A percentile compares a stretch with the other conserved stretches of the same genome.
These are phyloP conservation scores for Plasmodium ovale DNA, from an alignment of 169 alveolate genomes.

Conservation along the genomic window DNA sequence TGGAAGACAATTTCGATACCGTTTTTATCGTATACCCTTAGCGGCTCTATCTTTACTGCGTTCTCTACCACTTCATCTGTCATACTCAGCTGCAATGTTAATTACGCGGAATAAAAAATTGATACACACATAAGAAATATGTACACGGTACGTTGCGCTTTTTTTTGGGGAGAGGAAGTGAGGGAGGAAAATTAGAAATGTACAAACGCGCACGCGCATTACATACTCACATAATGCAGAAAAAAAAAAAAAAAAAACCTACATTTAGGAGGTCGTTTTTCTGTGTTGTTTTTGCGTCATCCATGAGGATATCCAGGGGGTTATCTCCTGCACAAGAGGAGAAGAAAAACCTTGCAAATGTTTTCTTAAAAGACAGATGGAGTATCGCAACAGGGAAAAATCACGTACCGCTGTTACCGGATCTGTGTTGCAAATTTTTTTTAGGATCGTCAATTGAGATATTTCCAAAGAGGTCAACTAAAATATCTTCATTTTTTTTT, in stretches of 20 bases:
- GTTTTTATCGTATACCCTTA: slow-evolving; percentile 67
- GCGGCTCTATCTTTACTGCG: slow-evolving; percentile 26
- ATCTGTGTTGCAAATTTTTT: slow-evolving; percentile 4
- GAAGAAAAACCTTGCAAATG: slow-evolving; percentile 2
- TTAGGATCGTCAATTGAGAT: slow-evolving; percentile 62
- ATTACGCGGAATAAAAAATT: neutral
- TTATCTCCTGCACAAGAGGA: slow-evolving; percentile 16
- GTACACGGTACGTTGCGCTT: neutral
- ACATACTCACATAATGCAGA: too few species aligned
- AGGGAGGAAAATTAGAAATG: too few species aligned
- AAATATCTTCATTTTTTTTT: slow-evolving; percentile 76
- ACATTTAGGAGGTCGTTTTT: slow-evolving; percentile 30
- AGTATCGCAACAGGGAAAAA: too few species aligned
- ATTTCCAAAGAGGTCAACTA: slow-evolving; percentile 70
- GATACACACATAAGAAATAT: neutral
- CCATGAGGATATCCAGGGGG: slow-evolving; percentile 45
- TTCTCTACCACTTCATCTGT: slow-evolving; percentile 10
- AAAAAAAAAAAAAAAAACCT: neutral
- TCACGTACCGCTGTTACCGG: too few species aligned
- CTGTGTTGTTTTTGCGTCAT: slow-evolving; percentile 10
- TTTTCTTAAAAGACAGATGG: too few species aligned
- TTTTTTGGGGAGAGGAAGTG: too few species aligned
- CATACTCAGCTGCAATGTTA: slow-evolving; percentile 26
- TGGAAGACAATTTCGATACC: slow-evolving; percentile 47
- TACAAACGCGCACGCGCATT: too few species aligned